These are phyloP conservation scores for Fremontodendron californicum DNA, from an alignment of 345 rosid genomes.

Conservation along the genomic window DNA sequence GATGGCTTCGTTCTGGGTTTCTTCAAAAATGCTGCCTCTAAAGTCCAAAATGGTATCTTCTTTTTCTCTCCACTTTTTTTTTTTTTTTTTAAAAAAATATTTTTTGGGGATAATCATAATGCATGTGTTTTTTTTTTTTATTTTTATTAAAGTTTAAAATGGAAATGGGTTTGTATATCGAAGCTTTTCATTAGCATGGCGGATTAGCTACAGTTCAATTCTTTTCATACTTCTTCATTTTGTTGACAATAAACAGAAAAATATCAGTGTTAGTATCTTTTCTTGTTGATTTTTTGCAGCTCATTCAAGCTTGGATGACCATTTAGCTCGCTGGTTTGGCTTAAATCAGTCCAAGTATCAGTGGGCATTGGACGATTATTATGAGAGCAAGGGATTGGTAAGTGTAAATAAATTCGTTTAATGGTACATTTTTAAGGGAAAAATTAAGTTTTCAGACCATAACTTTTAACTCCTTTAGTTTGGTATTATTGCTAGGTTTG, in stretches of 20 bases:
- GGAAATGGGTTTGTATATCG: neutral
- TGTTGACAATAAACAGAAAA: neutral
- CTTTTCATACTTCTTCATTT: neutral
- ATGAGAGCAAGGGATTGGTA: slow-evolving; percentile 79
- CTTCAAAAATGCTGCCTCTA: slow-evolving; percentile 68
- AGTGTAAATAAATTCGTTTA: slow-evolving; percentile 11
- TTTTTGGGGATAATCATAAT: neutral
- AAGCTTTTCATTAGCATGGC: neutral
- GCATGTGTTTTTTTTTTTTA: neutral
- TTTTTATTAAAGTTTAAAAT: neutral
- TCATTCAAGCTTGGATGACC: slow-evolving; percentile 93
- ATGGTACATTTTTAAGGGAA: neutral
- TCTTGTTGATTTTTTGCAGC: slow-evolving; percentile 42
- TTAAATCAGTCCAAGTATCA: slow-evolving; percentile 96
- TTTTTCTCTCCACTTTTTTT: neutral
- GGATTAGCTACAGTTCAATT: neutral
- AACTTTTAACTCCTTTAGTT: slow-evolving; percentile 3
- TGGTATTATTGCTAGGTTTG: slow-evolving; percentile 14
- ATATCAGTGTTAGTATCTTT: neutral
- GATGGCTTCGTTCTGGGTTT: slow-evolving; percentile 55
- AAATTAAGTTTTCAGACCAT: neutral
- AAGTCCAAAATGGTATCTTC: slow-evolving; percentile 70
- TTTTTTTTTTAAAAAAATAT: neutral
- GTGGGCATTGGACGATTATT: slow-evolving; percentile 96
- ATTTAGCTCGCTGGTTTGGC: slow-evolving; percentile 95